Base-by-base conservation (phyloP, 805 yeast genomes). In the Spathaspora gorwiae region DNA sequence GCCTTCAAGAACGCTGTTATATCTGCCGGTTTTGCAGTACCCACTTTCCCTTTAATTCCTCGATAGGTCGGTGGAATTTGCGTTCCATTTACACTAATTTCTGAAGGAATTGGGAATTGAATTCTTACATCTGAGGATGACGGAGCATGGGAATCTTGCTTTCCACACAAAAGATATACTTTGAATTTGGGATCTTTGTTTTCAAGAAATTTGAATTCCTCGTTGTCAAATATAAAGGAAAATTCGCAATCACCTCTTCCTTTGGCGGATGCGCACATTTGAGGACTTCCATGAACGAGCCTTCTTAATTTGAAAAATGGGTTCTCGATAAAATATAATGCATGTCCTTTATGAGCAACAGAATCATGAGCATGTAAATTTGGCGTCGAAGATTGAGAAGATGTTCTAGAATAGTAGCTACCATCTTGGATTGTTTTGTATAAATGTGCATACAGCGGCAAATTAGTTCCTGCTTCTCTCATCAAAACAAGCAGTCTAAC, bases 11-110 rank as follows among this genome's bases (percentile, higher is more conserved):
- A 66, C 2, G 71, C 70, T 0, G 96, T 85, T 36, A 92, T 53
- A 60, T 90, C 86, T 0, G 88, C 90, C 0, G 97, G 97, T 48
- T 79, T 76, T 1, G 90, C 84, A 0, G 96, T 83, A 0, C 96
- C 96, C 0, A 78, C 76, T 47, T 75, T 78, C 39, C 84, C 84
- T 56, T 88, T 88, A 29, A 90, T 66, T 0, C 97, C 97, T 45
- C 82, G 78, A 39, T 57, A 57, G 42, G 48, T 53, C 44, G 54
- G 56, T 13, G 53, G 46, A 1, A 82, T 77, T 47, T 79, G 79
- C 33, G 74, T 81, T 5, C 72, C 73, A 57, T 92, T 88, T 35
- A 86, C 72, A 35, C 71, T 72, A 3, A 90, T 67, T 56, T 86
- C 95, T 39, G 83, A 66, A 5, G 87, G 88, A 26, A 66, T 70